Conservation (phyloP, 192 early-diverging fungal species). For the Dissophora globulifera region DNA sequence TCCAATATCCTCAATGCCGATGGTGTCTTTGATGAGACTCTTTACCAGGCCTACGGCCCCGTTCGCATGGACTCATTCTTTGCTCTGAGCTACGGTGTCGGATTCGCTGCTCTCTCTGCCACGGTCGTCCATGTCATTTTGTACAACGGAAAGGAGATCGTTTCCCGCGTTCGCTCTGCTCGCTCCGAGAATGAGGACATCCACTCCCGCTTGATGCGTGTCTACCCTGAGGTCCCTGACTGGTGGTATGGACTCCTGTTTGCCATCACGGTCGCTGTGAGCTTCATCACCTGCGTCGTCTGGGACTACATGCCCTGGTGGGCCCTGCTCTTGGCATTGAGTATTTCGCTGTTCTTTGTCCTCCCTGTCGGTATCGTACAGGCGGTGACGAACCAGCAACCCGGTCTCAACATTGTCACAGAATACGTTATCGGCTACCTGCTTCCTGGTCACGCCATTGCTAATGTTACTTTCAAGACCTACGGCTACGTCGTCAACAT, state of each 20-base stretch:
- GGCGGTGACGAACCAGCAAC: conserved; percentile 61
- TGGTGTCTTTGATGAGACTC: conserved; percentile 46
- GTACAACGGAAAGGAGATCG: conserved; percentile 68
- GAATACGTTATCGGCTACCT: conserved; percentile 63
- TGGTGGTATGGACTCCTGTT: conserved; percentile 63
- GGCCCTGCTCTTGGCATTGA: conserved; percentile 54
- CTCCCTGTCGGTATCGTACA: conserved; percentile 68
- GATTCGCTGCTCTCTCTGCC: conserved; percentile 64
- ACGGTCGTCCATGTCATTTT: conserved; percentile 66
- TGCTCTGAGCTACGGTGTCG: conserved; percentile 60
- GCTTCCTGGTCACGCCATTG: conserved; percentile 61
- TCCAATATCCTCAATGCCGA: conserved; percentile 40
- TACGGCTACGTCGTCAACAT: conserved; percentile 66
- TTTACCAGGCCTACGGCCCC: conserved; percentile 53
- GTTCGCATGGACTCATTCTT: conserved; percentile 54
- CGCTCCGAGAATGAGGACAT: conserved; percentile 53
- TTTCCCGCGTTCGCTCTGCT: conserved; percentile 41
- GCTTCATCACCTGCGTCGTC: conserved; percentile 68
- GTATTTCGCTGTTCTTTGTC: conserved; percentile 50
- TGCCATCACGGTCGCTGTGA: conserved; percentile 54
- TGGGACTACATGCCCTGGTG: conserved; percentile 61
- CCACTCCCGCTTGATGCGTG: conserved; percentile 74
- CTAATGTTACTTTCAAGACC: conserved; percentile 69
- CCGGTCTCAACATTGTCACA: conserved; percentile 62
- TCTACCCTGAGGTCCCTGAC: conserved; percentile 63